These are phyloP conservation scores for Chlamydomonas schloesseri DNA, from an alignment of 139 green algal species.

Conservation along the genomic window DNA sequence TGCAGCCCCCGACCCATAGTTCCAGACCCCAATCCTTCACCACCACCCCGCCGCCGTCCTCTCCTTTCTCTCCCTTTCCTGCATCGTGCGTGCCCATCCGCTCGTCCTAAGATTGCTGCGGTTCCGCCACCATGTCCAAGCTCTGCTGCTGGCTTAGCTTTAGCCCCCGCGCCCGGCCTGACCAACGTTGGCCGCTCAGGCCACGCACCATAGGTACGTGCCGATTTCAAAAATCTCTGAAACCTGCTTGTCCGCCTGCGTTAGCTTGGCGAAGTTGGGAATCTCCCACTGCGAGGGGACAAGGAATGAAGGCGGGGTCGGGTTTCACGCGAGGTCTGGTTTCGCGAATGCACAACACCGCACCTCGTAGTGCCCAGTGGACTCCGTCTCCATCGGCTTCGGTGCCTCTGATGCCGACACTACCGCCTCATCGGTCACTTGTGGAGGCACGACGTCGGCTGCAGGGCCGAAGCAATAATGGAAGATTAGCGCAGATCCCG, in stretches of 20 bases:
- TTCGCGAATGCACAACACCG: not conserved
- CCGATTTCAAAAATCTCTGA: slow-evolving; percentile 83
- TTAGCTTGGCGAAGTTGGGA: slow-evolving; percentile 49
- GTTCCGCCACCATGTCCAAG: too few species aligned
- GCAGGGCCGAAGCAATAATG: not conserved
- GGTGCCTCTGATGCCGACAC: not conserved
- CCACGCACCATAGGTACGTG: slow-evolving; percentile 82
- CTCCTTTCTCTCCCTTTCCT: too few species aligned
- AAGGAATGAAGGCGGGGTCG: not conserved
- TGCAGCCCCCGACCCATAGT: too few species aligned
- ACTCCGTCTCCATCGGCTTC: slow-evolving; percentile 24
- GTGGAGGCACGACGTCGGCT: not conserved
- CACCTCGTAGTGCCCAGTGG: slow-evolving; percentile 36
- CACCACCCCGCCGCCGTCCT: too few species aligned
- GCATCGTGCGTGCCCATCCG: too few species aligned
- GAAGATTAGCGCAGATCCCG: slow-evolving; percentile 9
- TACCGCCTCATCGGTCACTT: not conserved
- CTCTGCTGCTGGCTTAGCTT: too few species aligned
- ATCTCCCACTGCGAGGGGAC: slow-evolving; percentile 63
- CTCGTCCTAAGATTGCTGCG: too few species aligned
- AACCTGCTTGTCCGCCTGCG: slow-evolving; percentile 47
- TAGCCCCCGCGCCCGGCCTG: too few species aligned
- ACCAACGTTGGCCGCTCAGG: too few species aligned
- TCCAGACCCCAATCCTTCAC: too few species aligned
- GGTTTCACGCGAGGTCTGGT: not conserved